These are phyloP conservation scores for Trichosphaerium sp. DNA, from an alignment of 78 protist genomes.

Conservation along the genomic window DNA sequence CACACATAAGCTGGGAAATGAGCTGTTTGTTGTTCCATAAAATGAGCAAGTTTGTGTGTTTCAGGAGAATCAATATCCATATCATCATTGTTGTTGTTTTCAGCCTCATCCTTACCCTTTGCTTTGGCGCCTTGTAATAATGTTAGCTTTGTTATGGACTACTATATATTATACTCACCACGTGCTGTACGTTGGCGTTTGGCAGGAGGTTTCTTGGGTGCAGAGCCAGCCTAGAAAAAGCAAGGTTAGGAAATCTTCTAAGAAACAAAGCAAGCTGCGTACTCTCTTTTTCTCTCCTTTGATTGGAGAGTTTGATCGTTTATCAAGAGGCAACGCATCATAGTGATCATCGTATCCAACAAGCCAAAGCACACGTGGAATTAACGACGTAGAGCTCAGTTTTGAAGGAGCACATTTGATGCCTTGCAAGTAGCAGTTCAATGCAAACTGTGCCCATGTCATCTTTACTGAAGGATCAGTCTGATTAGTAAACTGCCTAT, in stretches of 20 bases:
- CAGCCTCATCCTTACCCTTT: too few species aligned
- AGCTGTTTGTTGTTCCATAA: too few species aligned
- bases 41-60: too few species aligned
- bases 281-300: not conserved
- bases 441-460: conserved; percentile 22
- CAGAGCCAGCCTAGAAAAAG: conserved; percentile 15
- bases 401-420: conserved; percentile 26
- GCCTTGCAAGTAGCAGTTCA: conserved; percentile 21
- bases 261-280: not conserved
- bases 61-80: too few species aligned
- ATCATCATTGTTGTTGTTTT: too few species aligned
- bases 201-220: too few species aligned
- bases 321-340: not conserved
- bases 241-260: not conserved
- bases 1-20: conserved; percentile 43
- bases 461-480: conserved; percentile 4
- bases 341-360: conserved; percentile 21
- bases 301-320: not conserved
- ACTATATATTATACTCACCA: too few species aligned
- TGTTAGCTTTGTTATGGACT: too few species aligned
- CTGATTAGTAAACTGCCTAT: conserved; percentile 21
- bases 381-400: not conserved
- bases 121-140: too few species aligned
- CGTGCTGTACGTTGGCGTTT: too few species aligned
- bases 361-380: conserved; percentile 25